These are phyloP conservation scores for Podospora comata DNA, from an alignment of 495 filamentous ascomycete genomes.

Conservation along the genomic window DNA sequence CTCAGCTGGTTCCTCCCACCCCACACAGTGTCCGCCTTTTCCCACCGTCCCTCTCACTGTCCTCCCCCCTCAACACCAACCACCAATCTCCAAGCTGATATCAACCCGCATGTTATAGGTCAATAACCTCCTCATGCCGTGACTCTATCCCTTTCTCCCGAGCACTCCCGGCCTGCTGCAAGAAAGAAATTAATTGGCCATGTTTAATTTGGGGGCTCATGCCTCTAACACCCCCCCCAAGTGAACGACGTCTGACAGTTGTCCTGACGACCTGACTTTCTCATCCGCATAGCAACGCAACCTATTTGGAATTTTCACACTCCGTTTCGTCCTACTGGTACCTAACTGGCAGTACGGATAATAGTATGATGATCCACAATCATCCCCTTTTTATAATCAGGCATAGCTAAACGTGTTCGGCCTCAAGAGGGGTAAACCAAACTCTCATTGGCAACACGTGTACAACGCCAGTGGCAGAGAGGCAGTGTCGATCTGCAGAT, in stretches of 20 bases:
- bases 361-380: too few relatives aligned
- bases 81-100: neutral
- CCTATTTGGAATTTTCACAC: neutral
- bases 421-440: too few relatives aligned
- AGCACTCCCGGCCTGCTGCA: conserved; percentile 2
- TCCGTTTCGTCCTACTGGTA: too few relatives aligned
- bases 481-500: too few relatives aligned
- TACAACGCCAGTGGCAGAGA: too few relatives aligned
- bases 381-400: too few relatives aligned
- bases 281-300: neutral
- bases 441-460: too few relatives aligned
- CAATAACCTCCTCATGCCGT: conserved; percentile 8
- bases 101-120: conserved; percentile 5
- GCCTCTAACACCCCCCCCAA: neutral
- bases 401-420: too few relatives aligned
- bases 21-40: conserved; percentile 9
- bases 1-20: neutral
- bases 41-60: neutral
- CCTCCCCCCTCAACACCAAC: neutral
- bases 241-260: neutral
- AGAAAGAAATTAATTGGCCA: conserved; percentile 23
- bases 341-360: too few relatives aligned
- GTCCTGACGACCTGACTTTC: neutral
- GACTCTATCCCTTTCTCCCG: neutral
- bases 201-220: neutral